Conservation (phyloP, 176 grass and related monocot species). For the Lolium rigidum region DNA sequence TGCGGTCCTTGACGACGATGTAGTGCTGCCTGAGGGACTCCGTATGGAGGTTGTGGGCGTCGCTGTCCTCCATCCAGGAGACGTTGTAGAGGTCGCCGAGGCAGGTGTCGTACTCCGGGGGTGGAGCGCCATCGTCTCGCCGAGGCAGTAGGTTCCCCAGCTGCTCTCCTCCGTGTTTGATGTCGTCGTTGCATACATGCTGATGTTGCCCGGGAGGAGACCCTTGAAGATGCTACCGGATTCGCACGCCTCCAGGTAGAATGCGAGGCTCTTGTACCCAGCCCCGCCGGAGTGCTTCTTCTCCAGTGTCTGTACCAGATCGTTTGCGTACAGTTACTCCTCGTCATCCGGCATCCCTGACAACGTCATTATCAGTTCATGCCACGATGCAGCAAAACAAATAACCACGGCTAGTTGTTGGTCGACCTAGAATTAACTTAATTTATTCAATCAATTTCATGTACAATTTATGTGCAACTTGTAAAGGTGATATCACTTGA, state of each 20-base stretch:
- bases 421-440: too few species aligned
- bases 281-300: conserved; percentile 58
- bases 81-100: conserved; percentile 90
- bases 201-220: conserved; percentile 64
- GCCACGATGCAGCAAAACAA: not conserved
- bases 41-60: conserved; percentile 43
- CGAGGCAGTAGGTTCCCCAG: conserved; percentile 89
- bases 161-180: conserved; percentile 90
- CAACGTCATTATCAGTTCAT: too few species aligned
- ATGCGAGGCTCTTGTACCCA: conserved; percentile 66
- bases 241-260: conserved; percentile 95
- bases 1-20: conserved; percentile 60
- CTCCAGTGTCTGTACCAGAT: conserved; percentile 60
- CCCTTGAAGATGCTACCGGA: conserved; percentile 91
- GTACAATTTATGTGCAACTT: too few species aligned
- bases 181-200: conserved; percentile 78
- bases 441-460: too few species aligned
- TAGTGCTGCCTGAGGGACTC: conserved; percentile 84
- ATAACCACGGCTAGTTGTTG: too few species aligned
- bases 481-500: too few species aligned
- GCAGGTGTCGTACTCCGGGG: conserved; percentile 75
- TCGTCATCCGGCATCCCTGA: not conserved
- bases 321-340: conserved; percentile 78
- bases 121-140: conserved; percentile 49
- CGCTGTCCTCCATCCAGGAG: conserved; percentile 55